Evolutionary conservation across 2,329 filamentous ascomycete genomes (phyloP), one percentile per base, ranked within the genome.

Genomic region (Raffaelea deltoideospora): DNA sequence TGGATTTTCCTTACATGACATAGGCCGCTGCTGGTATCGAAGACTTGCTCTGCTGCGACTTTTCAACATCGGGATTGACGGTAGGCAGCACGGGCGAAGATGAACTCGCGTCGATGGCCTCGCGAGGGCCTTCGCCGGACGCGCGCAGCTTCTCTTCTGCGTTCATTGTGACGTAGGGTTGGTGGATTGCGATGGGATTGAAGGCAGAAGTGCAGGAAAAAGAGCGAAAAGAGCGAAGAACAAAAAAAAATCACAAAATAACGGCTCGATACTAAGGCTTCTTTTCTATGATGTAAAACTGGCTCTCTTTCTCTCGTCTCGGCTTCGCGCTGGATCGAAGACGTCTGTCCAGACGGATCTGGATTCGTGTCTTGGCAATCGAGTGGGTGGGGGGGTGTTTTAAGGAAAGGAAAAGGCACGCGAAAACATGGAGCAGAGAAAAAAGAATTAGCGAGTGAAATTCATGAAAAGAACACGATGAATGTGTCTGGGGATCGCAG

Each of bases 1-100:
- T n/a, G n/a, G n/a, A n/a, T n/a, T n/a, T n/a, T n/a, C 32, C 69
- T 55, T 59, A 76, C 75, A 69, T 60, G 24, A 95, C 84, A 60
- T 95, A 95, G 58, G 92, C 63, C n/a, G 80, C 75, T 41, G 87
- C 79, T 54, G 88, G 85, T 47, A 92, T 65, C 30, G 69, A 53
- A 28, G 72, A 51, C 58, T 79, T 76, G 39, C 76, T 56, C 37
- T 74, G 63, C 52, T 79, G 69, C 40, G 69, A 52, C 67, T 87
- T 88, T 57, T 87, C 76, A 38, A 67, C 63, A 19, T 75, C 71
- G 19, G 79, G 80, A 57, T 88, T 93, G 57, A 83, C 72, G 10
- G 79, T 86, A 22, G 87, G 87, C 53, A 95, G 68, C 40, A 85
- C 67, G 31, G 67, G 73, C 51, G 61, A 30, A n/a, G n/a, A n/a